Percentiles rank a stretch among this genome's conserved stretches.
Evolutionary conservation across 768 basidiomycete species (phyloP).

Genomic region (Termitomyces sp.): DNA sequence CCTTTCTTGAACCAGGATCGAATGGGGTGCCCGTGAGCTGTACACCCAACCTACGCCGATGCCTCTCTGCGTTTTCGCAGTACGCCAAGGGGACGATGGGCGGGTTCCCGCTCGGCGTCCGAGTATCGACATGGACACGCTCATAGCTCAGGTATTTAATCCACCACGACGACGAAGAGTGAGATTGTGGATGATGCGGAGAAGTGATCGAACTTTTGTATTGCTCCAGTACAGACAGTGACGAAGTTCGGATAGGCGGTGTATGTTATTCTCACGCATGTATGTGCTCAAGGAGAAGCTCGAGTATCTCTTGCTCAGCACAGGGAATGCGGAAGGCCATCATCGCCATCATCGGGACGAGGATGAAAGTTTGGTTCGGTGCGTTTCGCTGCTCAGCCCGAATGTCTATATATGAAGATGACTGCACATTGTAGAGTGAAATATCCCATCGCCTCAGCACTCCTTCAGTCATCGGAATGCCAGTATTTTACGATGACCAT

Average conservation of each 20-base stretch:
- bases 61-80: conserved; percentile 38
- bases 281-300: conserved; percentile 98
- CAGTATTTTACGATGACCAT: conserved; percentile 58
- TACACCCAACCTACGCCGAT: conserved; percentile 55
- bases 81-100: conserved; percentile 24
- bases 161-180: too few species aligned
- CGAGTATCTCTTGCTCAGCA: too few species aligned
- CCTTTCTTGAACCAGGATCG: conserved; percentile 80
- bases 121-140: conserved; percentile 13
- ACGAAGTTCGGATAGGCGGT: conserved; percentile 86
- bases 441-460: conserved; percentile 56
- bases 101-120: conserved; percentile 10
- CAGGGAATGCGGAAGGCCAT: too few species aligned
- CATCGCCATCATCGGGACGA: too few species aligned
- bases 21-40: conserved; percentile 23
- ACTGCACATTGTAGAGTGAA: conserved; percentile 37
- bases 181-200: not conserved
- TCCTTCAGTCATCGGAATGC: conserved; percentile 55
- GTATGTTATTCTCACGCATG: conserved; percentile 91
- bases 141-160: not conserved
- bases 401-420: conserved; percentile 34
- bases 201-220: conserved; percentile 16
- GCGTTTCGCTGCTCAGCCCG: too few species aligned
- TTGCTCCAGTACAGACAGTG: conserved; percentile 63
- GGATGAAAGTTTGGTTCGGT: too few species aligned